These are phyloP conservation scores for Themeda triandra DNA, from an alignment of 176 grass and related monocot species.

Conservation along the genomic window DNA sequence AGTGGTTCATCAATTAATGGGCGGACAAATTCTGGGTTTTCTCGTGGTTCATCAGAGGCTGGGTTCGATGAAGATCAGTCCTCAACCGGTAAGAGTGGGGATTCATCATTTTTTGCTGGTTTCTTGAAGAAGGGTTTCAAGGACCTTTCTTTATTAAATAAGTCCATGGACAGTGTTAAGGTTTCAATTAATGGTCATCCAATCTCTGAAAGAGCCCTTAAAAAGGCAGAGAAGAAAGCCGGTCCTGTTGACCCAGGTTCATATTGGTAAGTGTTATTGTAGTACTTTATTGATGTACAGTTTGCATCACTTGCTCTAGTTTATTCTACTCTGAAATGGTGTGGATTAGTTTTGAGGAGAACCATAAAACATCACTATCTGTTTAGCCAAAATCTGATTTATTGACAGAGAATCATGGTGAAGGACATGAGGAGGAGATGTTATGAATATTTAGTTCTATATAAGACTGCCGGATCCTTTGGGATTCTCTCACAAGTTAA, in stretches of 20 bases:
- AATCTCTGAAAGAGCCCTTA: constrained; percentile 84
- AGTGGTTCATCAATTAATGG: constrained; percentile 60
- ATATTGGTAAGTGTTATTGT: constrained; percentile 71
- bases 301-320: neutral
- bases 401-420: neutral
- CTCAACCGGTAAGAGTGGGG: constrained; percentile 53
- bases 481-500: neutral
- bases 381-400: neutral
- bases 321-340: neutral
- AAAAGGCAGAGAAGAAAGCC: constrained; percentile 92
- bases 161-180: constrained; percentile 53
- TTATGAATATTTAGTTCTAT: neutral
- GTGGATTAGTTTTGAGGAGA: neutral
- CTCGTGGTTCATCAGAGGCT: constrained; percentile 55
- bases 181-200: constrained; percentile 89
- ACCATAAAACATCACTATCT: neutral
- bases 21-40: constrained; percentile 65
- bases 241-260: constrained; percentile 78
- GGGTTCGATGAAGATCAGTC: constrained; percentile 69
- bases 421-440: neutral
- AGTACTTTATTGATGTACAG: neutral
- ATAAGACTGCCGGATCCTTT: constrained; percentile 4
- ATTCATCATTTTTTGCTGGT: constrained; percentile 84
- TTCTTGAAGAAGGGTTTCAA: constrained; percentile 75
- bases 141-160: constrained; percentile 67